A percentile compares a stretch with the other conserved stretches of the same genome.
phyloP scores from a whole-genome alignment of 2,329 filamentous ascomycete genomes.

The Boeremia exigua region DNA sequence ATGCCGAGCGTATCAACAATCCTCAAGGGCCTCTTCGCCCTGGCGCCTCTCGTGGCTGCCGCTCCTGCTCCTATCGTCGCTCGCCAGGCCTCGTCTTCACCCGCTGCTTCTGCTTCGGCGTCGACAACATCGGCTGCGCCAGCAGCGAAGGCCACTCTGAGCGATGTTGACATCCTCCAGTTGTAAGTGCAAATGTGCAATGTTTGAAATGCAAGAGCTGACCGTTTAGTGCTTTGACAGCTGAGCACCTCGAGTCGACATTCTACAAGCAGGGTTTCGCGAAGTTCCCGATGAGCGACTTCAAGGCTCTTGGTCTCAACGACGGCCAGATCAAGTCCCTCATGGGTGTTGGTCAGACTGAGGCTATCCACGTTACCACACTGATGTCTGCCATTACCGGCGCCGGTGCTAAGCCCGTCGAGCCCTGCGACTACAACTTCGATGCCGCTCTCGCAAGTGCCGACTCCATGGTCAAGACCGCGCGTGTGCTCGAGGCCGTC shows the following conservation, averaged over 20 bases:
- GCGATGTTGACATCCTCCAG: constrained; percentile 60
- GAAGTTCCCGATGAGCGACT: constrained; percentile 69
- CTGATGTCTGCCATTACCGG: constrained; percentile 67
- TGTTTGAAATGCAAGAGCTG: constrained; percentile 32
- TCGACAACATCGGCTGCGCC: constrained; percentile 24
- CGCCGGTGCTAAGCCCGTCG: constrained; percentile 68
- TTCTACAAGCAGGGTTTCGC: constrained; percentile 76
- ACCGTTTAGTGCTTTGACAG: constrained; percentile 68
- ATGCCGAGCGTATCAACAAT: constrained; percentile 49
- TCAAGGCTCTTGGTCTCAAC: constrained; percentile 66
- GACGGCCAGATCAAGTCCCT: constrained; percentile 64
- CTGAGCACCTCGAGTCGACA: constrained; percentile 75
- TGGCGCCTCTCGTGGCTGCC: constrained; percentile 44
- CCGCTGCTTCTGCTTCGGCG: constrained; percentile 19
- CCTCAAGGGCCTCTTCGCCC: constrained; percentile 43
- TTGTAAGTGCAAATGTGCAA: constrained; percentile 51
- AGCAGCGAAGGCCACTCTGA: constrained; percentile 44
- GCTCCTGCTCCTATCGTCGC: constrained; percentile 34
- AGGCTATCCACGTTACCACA: constrained; percentile 66
- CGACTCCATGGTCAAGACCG: constrained; percentile 70
- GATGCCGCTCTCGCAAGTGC: constrained; percentile 64
- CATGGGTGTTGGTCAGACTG: constrained; percentile 66
- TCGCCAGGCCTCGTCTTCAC: constrained; percentile 30
- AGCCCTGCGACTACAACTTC: constrained; percentile 76
- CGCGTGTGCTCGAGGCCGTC: constrained; percentile 73